These are phyloP conservation scores for Rutstroemia sp. DNA, from an alignment of 2,329 filamentous ascomycete genomes.

Conservation along the genomic window DNA sequence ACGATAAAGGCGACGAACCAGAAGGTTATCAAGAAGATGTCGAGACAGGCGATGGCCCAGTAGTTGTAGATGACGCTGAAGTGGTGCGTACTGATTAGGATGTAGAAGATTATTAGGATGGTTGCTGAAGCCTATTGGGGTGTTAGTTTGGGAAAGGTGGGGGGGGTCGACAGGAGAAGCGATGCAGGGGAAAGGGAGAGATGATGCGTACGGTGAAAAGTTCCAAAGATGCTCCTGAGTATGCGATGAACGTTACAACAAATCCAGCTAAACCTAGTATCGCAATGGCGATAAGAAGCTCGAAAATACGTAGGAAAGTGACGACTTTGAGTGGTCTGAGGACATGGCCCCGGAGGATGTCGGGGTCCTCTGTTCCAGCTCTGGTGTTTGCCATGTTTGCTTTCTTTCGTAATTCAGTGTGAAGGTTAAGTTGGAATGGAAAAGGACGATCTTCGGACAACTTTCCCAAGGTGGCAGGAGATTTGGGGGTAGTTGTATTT, in stretches of 20 bases:
- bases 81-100: neutral
- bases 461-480: neutral
- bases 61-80: conserved; percentile 3
- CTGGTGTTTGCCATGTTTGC: neutral
- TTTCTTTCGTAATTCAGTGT: too few species aligned
- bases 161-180: neutral
- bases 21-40: neutral
- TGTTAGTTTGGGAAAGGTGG: neutral
- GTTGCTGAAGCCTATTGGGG: neutral
- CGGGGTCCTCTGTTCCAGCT: neutral
- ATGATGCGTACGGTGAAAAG: conserved; percentile 1
- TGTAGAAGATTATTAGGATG: conserved; percentile 4
- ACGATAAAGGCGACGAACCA: conserved; percentile 4
- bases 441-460: neutral
- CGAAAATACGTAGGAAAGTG: neutral
- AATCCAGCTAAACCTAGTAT: conserved; percentile 2
- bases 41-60: conserved; percentile 3
- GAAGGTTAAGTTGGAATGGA: too few species aligned
- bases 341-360: neutral
- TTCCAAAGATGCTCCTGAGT: neutral
- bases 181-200: too few species aligned
- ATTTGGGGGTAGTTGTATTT: neutral
- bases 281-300: neutral
- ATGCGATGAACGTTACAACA: conserved; percentile 2
- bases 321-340: neutral